Base-by-base conservation (phyloP, 257 asterid species). In the Solanum pimpinellifolium region DNA sequence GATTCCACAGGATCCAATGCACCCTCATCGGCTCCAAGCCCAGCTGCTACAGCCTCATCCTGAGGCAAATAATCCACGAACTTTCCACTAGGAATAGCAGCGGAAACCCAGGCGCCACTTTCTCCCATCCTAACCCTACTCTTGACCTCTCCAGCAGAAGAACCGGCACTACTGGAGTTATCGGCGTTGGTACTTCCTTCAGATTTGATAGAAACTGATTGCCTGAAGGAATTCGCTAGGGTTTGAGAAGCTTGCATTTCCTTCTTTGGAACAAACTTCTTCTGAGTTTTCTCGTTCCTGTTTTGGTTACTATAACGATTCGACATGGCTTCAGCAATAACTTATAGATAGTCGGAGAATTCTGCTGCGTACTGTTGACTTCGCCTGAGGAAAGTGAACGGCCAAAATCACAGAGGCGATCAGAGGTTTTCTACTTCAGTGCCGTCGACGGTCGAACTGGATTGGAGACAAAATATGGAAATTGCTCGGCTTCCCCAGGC, bases 11-110 rank as follows among this genome's bases (percentile, higher is more conserved):
- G 94, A 90, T 97, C 98, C 94, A 95, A 90, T 21, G 96, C 99
- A 29, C 99, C 99, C 39, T 94, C 95, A 31, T 97, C 93, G 21
- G 95, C 90, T 16, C 95, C 94, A 35, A 92, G 93, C 52, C 99
- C 99, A 74, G 94, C 91, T 74, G 99, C 99, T 90, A 97, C 97
- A 20, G 99, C 99, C 86, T 97, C 99, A 87, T 97, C 99, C 92
- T 97, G 99, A 16, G 99, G 99, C 93, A 97, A 92, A 89, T 97
- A 97, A 88, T 92, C 89, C 5, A 97, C 96, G 60, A 92, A 97
- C 86, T 86, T 93, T 82, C 98, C 97, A 89, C 88, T 66, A 1
- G 82, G 90, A 27, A 90, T 87, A 49, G 70, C 89, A 16, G 10
- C 78, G 75, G 93, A 83, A 84, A 90, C 92, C 95, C 93, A 90